Base-by-base conservation (phyloP, 1,284 basidiomycete species). In the Ustilago bromivora region DNA sequence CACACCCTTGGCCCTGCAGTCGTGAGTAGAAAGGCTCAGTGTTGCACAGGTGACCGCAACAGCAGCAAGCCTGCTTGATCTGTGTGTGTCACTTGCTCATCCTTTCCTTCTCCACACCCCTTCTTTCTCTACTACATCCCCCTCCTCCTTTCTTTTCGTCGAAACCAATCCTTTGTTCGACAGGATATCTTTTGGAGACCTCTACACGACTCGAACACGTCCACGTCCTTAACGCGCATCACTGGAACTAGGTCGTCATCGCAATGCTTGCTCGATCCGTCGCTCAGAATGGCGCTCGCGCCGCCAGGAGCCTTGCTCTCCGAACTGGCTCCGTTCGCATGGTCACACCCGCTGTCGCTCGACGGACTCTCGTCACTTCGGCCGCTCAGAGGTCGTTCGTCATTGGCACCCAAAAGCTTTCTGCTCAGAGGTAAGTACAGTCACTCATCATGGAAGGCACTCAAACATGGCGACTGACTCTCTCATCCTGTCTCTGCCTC, bases 321-420 rank as follows among this genome's bases (percentile, higher is more conserved):
- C 70, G 75, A 65, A 64, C 59, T 41, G 71, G 71, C 41, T 74
- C 76, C 19, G 64, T 73, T 10, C 67, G 71, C 40, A 65, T 70
- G 61, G 71, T 69, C 43, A 72, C 70, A 3, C 71, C 75, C 8
- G 67, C 67, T 49, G 71, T 78, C 56, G 71, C 76, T 34, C 76
- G 76, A 51, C 57, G 76, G 55, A 59, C 67, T n/a, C 67, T 78
- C 41, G 57, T 73, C 67, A 74, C 76, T 28, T 68, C 52, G 23
- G 52, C 74, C 38, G 63, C 74, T 23, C 65, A 68, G 36, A 67
- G 43, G 59, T 28, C 60, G 5, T 61, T 73, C 49, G 62, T 51
- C 13, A 32, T 73, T 23, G 71, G 61, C 51, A 62, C 71, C n/a
- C 71, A 67, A 31, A 66, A 63, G 54, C 60, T 70, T 35, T n/a